Evolutionary conservation across 179 eudicot species (phyloP), one percentile per base, ranked within the genome.

Genomic region (Silene vulgaris): DNA sequence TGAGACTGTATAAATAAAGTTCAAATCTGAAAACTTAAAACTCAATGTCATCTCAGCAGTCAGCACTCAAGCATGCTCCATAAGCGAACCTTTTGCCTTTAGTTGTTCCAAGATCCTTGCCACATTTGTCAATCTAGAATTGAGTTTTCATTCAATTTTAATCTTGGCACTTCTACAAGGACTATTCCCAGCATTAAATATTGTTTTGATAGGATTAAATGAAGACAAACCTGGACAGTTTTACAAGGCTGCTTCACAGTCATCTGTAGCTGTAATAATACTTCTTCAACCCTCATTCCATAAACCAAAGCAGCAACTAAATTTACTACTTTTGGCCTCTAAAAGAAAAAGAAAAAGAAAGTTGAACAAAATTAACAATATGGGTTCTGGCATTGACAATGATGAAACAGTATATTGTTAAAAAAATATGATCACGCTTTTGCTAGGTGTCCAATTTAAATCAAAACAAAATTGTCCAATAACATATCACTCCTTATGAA

Each of bases 251-350:
- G 89, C 73, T 93, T 93, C 73, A 91, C 88, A 9, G 93, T 90
- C 79, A 93, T 88, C 81, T 93, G 98, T 86, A 23, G 26, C 86
- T 93, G 98, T 87, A 93, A 72, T 77, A 93, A 84, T 30, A 97
- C 97, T 83, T 93, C 98, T 81, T 93, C 98, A 57, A 90, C 97
- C 28, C 93, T 95, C 98, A 93, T 91, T 75, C 98, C 98, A 77
- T 97, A 91, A 68, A 93, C 89, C 83, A 91, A 83, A 32, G 88
- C 87, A 79, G 98, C 98, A 72, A 90, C 96, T 85, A 93, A 87
- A 85, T 91, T 93, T 70, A 91, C 84, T 90, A 91, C 90, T 86
- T 93, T 93, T 61, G 97, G 96, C 75, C 97, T 93, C 97, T 93
- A 87, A 29, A 29, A 29, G 56, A 61, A 78, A 76, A 35, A n/a